Base-by-base conservation (phyloP, 73 alveolate species). In the Paramecium primaurelia region DNA sequence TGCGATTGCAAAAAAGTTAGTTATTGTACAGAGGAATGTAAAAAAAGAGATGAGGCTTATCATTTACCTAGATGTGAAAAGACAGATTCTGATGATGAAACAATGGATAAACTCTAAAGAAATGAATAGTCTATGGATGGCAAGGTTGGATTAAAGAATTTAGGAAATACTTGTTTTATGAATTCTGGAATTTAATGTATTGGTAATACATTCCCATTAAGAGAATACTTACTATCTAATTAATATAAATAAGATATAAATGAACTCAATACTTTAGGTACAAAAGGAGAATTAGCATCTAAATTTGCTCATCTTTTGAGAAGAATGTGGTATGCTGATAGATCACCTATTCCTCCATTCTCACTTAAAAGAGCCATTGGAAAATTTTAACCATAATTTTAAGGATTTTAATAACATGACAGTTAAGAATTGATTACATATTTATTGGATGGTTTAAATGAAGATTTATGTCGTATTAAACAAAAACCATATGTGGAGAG, bases 161-260 rank as follows among this genome's bases (percentile, higher is more conserved):
- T 98, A 88, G 99, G 99, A 77, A 99, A 99, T 91, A 98, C 99
- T n/a, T 99, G 99, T 95, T 99, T 95, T 95, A 96, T 99, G 96
- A 99, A 98, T 92, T 96, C 99, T 77, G 99, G 99, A 93, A 94
- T 54, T n/a, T 98, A 98, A 94, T 97, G 99, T 77, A 75, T 98
- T 69, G 93, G 98, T 38, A 98, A 98, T 92, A 96, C 98, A 8
- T 95, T 94, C 86, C 96, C 93, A 58, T 91, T 97, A 42, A 97
- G 98, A 49, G 95, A 94, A 77, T 98, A 95, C 86, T 95, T 94
- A 95, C 75, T 97, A 26, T 85, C 83, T 14, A 92, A 93, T 69
- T 22, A 51, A 22, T 96, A 95, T 75, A 60, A 64, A 42, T 37
- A 89, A 40, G 99, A 98, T 58, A 92, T 98, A 30, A 98, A 98